Conservation (phyloP, 495 filamentous ascomycete genomes). For the Aspergillus baeticus region DNA sequence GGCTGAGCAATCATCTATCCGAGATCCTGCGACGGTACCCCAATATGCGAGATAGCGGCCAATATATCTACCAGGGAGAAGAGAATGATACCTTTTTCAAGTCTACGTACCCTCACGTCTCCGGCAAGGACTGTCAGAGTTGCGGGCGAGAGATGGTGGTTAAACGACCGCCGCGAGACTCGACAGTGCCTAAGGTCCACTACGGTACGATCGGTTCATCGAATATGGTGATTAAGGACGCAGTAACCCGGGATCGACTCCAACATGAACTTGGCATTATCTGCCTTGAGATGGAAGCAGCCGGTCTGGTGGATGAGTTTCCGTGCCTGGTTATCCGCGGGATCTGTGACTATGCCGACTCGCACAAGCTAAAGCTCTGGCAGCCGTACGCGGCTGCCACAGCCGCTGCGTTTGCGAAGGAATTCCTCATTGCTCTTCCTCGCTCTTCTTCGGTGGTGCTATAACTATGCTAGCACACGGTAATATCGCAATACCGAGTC, state of each 20-base stretch:
- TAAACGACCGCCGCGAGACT: background rate
- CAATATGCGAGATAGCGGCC: background rate
- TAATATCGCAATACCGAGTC: too few relatives aligned
- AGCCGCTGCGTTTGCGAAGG: conserved; percentile 34
- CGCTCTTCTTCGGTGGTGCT: too few relatives aligned
- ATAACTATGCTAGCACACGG: too few relatives aligned
- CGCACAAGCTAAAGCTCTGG: conserved; percentile 38
- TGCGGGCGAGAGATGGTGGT: background rate
- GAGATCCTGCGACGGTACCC: conserved; percentile 11
- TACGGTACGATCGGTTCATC: conserved; percentile 20
- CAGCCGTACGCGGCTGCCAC: conserved; percentile 31
- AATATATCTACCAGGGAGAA: background rate
- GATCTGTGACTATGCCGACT: too few relatives aligned
- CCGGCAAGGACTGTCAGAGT: background rate
- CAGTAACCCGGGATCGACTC: conserved; percentile 12
- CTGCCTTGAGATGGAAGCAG: conserved; percentile 47
- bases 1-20: conserved; percentile 15
- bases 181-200: conserved; percentile 13
- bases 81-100: background rate
- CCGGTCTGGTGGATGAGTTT: too few relatives aligned
- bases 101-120: background rate
- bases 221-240: conserved; percentile 19
- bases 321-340: too few relatives aligned
- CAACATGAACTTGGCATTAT: conserved; percentile 21
- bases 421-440: too few relatives aligned